Conservation (phyloP, 2,329 filamentous ascomycete species). For the Botryosphaeria dothidea region DNA sequence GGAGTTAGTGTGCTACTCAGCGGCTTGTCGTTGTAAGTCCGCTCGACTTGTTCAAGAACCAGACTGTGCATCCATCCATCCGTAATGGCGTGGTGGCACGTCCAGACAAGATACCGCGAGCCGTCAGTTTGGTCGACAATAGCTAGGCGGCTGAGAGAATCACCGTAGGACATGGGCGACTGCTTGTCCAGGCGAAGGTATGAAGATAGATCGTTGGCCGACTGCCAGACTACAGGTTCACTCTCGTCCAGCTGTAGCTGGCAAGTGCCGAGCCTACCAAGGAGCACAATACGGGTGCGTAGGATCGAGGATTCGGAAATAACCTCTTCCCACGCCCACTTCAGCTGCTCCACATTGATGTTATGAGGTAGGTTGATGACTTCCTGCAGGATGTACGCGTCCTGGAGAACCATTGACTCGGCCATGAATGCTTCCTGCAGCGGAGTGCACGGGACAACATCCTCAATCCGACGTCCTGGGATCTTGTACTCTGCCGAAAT, state of each 20-base stretch:
- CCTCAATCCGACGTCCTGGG: slow-evolving; percentile 40
- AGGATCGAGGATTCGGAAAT: slow-evolving; percentile 47
- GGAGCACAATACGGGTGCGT: slow-evolving; percentile 45
- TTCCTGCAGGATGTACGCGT: slow-evolving; percentile 50
- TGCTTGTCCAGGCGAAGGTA: slow-evolving; percentile 35
- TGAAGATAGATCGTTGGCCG: neutral
- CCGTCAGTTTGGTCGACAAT: slow-evolving; percentile 21
- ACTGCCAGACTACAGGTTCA: slow-evolving; percentile 23
- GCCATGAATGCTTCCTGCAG: slow-evolving; percentile 58
- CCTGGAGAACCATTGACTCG: slow-evolving; percentile 51
- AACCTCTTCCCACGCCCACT: slow-evolving; percentile 47
- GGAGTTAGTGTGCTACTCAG: neutral
- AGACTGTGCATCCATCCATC: slow-evolving; percentile 14
- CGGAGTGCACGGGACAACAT: slow-evolving; percentile 57
- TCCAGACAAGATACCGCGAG: too few relatives aligned
- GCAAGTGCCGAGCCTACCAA: slow-evolving; percentile 29
- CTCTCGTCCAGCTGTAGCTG: slow-evolving; percentile 33
- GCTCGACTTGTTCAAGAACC: neutral
- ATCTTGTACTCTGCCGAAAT: neutral
- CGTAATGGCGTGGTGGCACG: too few relatives aligned
- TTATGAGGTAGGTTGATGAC: slow-evolving; percentile 24
- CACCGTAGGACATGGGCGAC: slow-evolving; percentile 42
- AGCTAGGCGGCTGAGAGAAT: slow-evolving; percentile 39
- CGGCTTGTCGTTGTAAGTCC: neutral
- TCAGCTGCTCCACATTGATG: slow-evolving; percentile 37